Evolutionary conservation across 106 monocot species (phyloP).

Genomic region (Agapanthus africanus): DNA sequence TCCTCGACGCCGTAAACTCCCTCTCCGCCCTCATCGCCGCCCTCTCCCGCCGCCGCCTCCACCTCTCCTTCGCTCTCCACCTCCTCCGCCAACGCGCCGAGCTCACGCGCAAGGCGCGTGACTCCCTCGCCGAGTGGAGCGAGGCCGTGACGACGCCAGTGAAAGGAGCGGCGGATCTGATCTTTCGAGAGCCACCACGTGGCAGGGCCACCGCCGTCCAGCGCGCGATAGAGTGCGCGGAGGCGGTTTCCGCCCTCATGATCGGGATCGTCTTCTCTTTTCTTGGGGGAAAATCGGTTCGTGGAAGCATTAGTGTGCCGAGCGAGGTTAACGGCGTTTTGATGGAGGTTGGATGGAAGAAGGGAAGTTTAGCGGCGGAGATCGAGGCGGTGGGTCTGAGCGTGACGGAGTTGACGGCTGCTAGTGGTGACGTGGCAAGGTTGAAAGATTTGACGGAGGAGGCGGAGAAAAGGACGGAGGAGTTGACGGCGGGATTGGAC

Average conservation of each 20-base stretch:
- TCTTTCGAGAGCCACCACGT: slow-evolving; percentile 9
- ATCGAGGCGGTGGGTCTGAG: slow-evolving; percentile 21
- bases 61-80: slow-evolving; percentile 39
- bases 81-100: slow-evolving; percentile 31
- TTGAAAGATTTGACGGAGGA: slow-evolving; percentile 1
- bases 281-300: slow-evolving; percentile 13
- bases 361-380: slow-evolving; percentile 17
- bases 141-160: background rate
- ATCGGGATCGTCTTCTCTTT: slow-evolving; percentile 10
- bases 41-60: slow-evolving; percentile 33
- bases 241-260: slow-evolving; percentile 41
- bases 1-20: slow-evolving; percentile 63
- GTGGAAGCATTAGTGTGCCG: slow-evolving; percentile 7
- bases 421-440: slow-evolving; percentile 5
- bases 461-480: slow-evolving; percentile 28
- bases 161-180: background rate
- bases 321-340: slow-evolving; percentile 31
- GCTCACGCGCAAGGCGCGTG: slow-evolving; percentile 17
- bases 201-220: slow-evolving; percentile 20
- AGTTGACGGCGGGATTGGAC: slow-evolving; percentile 41
- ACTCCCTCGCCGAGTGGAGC: slow-evolving; percentile 16
- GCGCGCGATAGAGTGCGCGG: slow-evolving; percentile 45
- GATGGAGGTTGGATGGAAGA: slow-evolving; percentile 8
- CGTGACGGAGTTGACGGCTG: slow-evolving; percentile 17
- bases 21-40: slow-evolving; percentile 27